These are phyloP conservation scores for Dionaea muscipula DNA, from an alignment of 179 eudicot species.

Conservation along the genomic window DNA sequence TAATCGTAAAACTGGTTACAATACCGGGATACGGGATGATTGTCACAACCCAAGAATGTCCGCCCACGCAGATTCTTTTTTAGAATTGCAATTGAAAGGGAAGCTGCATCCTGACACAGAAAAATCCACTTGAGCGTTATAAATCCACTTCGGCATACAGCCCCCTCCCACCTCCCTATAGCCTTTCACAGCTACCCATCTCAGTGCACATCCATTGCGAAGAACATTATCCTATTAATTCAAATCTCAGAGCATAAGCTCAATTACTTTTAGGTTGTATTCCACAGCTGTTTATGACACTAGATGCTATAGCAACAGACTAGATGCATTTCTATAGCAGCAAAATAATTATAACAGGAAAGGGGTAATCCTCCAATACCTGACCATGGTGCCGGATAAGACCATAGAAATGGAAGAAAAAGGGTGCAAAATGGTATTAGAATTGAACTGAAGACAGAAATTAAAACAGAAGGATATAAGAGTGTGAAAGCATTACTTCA, in stretches of 20 bases:
- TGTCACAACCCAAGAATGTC: slow-evolving; percentile 73
- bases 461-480: background rate
- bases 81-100: slow-evolving; percentile 55
- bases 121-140: no score
- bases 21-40: slow-evolving; percentile 80
- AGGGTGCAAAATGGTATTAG: background rate
- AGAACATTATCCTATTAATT: no score
- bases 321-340: no score
- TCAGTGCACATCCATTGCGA: no score
- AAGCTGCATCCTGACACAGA: slow-evolving; percentile 63
- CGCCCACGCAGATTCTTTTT: slow-evolving; percentile 49
- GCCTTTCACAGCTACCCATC: no score
- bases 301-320: no score
- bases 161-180: no score
- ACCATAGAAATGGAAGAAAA: background rate
- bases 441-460: background rate
- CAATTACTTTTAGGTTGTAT: no score
- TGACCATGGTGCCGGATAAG: no score
- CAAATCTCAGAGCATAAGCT: no score
- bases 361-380: slow-evolving; percentile 1
- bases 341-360: background rate
- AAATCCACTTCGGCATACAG: no score
- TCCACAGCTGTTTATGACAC: no score
- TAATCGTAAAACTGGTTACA: background rate
- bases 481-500: slow-evolving; percentile 36